A percentile compares a stretch with the other conserved stretches of the same genome.
Evolutionary conservation across 2,329 filamentous ascomycete species (phyloP).

Genomic region (Ophiobolus disseminans): DNA sequence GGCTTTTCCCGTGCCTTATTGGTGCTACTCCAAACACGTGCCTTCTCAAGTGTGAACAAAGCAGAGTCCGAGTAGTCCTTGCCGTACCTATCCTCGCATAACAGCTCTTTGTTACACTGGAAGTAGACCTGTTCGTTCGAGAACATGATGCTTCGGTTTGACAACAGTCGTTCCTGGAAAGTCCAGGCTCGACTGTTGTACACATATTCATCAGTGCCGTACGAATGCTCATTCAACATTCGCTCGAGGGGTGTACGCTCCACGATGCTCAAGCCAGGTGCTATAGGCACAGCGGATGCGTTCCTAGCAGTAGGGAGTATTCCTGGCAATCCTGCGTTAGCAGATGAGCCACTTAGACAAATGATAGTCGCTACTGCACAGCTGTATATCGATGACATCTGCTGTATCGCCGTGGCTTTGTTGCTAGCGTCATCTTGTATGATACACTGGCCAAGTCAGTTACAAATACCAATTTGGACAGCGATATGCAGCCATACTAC

Average conservation of each 20-base stretch:
- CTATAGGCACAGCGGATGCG: not conserved
- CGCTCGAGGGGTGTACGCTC: slow-evolving; percentile 7
- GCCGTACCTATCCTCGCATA: slow-evolving; percentile 4
- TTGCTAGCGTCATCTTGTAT: slow-evolving; percentile 9
- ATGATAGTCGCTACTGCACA: slow-evolving; percentile 8
- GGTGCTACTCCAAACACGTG: slow-evolving; percentile 1
- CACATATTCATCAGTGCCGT: slow-evolving; percentile 2
- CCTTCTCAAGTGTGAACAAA: slow-evolving; percentile 5
- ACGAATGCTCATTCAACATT: not conserved
- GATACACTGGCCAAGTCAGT: slow-evolving; percentile 1
- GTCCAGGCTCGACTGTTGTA: slow-evolving; percentile 18
- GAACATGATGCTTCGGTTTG: slow-evolving; percentile 12
- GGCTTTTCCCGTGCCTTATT: not conserved
- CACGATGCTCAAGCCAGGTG: slow-evolving; percentile 7
- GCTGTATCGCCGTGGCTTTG: slow-evolving; percentile 1
- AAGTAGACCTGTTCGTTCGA: slow-evolving; percentile 7
- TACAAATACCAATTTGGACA: not conserved
- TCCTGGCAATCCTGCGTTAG: slow-evolving; percentile 5
- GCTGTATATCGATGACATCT: slow-evolving; percentile 11
- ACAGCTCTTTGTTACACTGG: slow-evolving; percentile 4
- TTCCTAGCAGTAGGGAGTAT: slow-evolving; percentile 5
- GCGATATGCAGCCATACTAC: not conserved
- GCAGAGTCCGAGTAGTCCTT: not conserved
- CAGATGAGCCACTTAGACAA: slow-evolving; percentile 3
- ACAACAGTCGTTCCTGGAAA: slow-evolving; percentile 15